Base-by-base conservation (phyloP, 257 asterid genomes). In the Penstemon newberryi region DNA sequence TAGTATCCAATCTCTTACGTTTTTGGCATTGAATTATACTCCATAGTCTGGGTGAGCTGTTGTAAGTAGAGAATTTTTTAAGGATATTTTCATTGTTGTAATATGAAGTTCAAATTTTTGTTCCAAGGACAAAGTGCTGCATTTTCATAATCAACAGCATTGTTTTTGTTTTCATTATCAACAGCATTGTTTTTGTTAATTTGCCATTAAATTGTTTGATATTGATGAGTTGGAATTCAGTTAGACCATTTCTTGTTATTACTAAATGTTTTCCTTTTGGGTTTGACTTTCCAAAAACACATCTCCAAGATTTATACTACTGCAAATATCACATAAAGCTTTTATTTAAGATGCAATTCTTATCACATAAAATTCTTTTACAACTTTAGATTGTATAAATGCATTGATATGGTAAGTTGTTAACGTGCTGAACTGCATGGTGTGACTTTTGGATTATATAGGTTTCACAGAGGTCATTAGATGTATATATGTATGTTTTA, bases 1-100 rank as follows among this genome's bases (percentile, higher is more conserved):
- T 64, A 3, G 66, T 7, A 18, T 36, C 25, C 45, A 8, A 42
- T 43, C 7, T 76, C 64, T 65, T 61, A 65, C 13, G 40, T 37
- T 7, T 67, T 40, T 36, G 15, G 12, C 6, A 4, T 71, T 63
- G 60, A 39, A 49, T 18, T 43, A 37, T 70, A 13, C 33, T 25
- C 33, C 67, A 53, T n/a, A 70, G 56, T 12, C 75, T 75, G 69
- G 57, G 4, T 70, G 65, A 72, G 79, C 10, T 68, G 50, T 73
- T 60, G 72, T 46, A 60, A 47, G 11, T 41, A 60, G 36, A 46
- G n/a, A 73, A 12, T 18, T 58, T 67, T 53, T 40, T 70, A 12
- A 38, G 51, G 66, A 37, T 75, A 51, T 61, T 75, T 69, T 70
- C 63, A 66, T 37, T 78, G 68, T 63, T 71, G 73, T 76, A 18